Evolutionary conservation across 2,329 filamentous ascomycete species (phyloP).

Genomic region (Chaetomiaceae sp.): DNA sequence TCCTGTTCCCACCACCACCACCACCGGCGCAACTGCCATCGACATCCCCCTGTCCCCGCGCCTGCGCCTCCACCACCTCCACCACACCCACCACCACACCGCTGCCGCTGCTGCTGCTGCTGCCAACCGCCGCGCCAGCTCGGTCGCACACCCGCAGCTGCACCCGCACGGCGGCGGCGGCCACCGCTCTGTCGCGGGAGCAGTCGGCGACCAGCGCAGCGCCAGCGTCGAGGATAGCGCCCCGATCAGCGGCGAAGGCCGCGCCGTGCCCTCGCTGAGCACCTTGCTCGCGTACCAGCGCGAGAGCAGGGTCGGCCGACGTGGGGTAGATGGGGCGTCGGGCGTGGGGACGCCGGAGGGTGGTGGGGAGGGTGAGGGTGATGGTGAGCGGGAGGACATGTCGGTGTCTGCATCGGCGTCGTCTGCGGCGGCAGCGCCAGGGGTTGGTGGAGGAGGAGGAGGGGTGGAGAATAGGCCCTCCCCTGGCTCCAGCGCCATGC

Average conservation of each 20-base stretch:
- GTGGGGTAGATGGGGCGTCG: too few relatives aligned
- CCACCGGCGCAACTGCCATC: constrained; percentile 54
- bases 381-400: too few relatives aligned
- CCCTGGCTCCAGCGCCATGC: too few relatives aligned
- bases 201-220: constrained; percentile 59
- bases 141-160: constrained; percentile 47
- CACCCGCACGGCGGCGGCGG: too few relatives aligned
- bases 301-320: too few relatives aligned
- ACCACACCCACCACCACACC: constrained; percentile 14
- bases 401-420: too few relatives aligned
- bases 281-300: constrained; percentile 48
- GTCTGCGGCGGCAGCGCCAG: too few relatives aligned
- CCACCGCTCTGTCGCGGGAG: constrained; percentile 50
- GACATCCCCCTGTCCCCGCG: constrained; percentile 69
- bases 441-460: too few relatives aligned
- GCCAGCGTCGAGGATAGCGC: constrained; percentile 58
- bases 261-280: constrained; percentile 57
- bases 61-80: constrained; percentile 35
- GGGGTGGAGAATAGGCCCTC: too few relatives aligned
- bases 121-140: constrained; percentile 60
- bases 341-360: too few relatives aligned
- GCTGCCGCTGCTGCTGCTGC: too few relatives aligned
- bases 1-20: constrained; percentile 28
- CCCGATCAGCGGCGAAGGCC: constrained; percentile 42
- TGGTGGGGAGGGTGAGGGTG: constrained; percentile 28